Percentiles rank a stretch among this genome's conserved stretches.
Conservation (phyloP, 139 green algal species). For the Chlamydomonas incerta region DNA sequence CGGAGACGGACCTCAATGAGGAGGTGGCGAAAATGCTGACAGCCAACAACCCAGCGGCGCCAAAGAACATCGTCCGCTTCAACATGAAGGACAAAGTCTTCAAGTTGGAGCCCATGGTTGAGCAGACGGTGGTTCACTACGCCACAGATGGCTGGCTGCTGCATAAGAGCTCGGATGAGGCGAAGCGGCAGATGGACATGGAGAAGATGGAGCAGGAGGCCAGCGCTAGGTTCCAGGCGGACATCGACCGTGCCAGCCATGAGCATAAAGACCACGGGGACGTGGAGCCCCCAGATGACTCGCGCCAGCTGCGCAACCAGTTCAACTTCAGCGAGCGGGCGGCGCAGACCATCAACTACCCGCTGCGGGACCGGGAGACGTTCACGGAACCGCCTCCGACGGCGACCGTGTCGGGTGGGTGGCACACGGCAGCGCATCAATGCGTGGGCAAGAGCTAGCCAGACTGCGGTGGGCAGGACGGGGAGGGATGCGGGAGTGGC, state of each 20-base stretch:
- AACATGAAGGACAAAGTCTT: slow-evolving; percentile 77
- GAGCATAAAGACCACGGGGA: slow-evolving; percentile 54
- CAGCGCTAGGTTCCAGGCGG: slow-evolving; percentile 49
- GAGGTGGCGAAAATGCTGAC: slow-evolving; percentile 91
- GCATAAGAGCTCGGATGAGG: slow-evolving; percentile 82
- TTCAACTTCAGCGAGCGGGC: slow-evolving; percentile 94
- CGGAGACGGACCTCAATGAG: slow-evolving; percentile 81
- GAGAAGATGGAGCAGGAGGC: slow-evolving; percentile 79
- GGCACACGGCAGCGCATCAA: not conserved
- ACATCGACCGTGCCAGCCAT: slow-evolving; percentile 57
- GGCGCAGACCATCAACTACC: slow-evolving; percentile 76
- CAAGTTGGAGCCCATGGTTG: slow-evolving; percentile 87
- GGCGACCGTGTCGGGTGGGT: slow-evolving; percentile 59
- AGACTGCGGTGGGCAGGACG: no score
- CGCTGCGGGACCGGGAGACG: slow-evolving; percentile 71
- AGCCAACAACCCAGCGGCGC: slow-evolving; percentile 81
- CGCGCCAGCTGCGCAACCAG: slow-evolving; percentile 87
- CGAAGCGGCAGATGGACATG: slow-evolving; percentile 81
- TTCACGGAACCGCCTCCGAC: slow-evolving; percentile 86
- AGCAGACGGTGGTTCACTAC: slow-evolving; percentile 86
- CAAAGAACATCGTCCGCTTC: slow-evolving; percentile 87
- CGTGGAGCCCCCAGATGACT: slow-evolving; percentile 69
- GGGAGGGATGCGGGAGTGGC: no score
- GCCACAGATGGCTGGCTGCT: slow-evolving; percentile 86
- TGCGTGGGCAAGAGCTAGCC: not conserved